Evolutionary conservation across 1,139 yeast species (phyloP).

Genomic region (Pneumocystis sp.): DNA sequence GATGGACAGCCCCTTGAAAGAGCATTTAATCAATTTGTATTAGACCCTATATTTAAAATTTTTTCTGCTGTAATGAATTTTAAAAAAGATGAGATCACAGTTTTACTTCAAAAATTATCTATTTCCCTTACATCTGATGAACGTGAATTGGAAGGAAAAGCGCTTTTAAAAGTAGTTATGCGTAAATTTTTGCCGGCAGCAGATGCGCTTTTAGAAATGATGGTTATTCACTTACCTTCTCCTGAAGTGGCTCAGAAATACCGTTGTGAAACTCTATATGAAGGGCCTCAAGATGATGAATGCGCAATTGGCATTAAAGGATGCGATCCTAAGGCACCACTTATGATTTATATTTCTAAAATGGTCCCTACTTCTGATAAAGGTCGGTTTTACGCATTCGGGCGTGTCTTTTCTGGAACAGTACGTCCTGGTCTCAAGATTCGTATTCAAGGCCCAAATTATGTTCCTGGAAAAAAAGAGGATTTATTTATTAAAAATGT

Average conservation of each 20-base stretch:
- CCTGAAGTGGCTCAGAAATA: slow-evolving; percentile 98
- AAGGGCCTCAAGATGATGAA: slow-evolving; percentile 96
- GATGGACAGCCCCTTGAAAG: slow-evolving; percentile 92
- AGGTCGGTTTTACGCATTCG: slow-evolving; percentile 99
- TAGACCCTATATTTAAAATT: slow-evolving; percentile 98
- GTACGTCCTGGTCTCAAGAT: slow-evolving; percentile 98
- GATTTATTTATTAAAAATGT: slow-evolving; percentile 93
- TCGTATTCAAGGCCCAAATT: slow-evolving; percentile 99
- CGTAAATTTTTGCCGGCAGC: slow-evolving; percentile 99
- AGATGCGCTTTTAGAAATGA: slow-evolving; percentile 98
- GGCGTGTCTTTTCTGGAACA: slow-evolving; percentile 99
- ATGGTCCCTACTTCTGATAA: slow-evolving; percentile 99
- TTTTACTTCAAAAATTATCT: slow-evolving; percentile 82
- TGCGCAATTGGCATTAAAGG: slow-evolving; percentile 83
- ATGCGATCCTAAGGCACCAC: slow-evolving; percentile 98
- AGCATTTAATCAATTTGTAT: slow-evolving; percentile 98
- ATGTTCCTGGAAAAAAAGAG: slow-evolving; percentile 94
- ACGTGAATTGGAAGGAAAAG: slow-evolving; percentile 97
- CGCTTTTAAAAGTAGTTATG: slow-evolving; percentile 95
- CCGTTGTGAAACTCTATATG: slow-evolving; percentile 99
- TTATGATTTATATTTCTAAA: slow-evolving; percentile 99
- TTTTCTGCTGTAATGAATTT: slow-evolving; percentile 91
- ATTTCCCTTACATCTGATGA: slow-evolving; percentile 82
- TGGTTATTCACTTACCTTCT: slow-evolving; percentile 95
- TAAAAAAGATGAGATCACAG: slow-evolving; percentile 91